Evolutionary conservation across 768 basidiomycete species (phyloP).

Genomic region (Podaxis sp.): DNA sequence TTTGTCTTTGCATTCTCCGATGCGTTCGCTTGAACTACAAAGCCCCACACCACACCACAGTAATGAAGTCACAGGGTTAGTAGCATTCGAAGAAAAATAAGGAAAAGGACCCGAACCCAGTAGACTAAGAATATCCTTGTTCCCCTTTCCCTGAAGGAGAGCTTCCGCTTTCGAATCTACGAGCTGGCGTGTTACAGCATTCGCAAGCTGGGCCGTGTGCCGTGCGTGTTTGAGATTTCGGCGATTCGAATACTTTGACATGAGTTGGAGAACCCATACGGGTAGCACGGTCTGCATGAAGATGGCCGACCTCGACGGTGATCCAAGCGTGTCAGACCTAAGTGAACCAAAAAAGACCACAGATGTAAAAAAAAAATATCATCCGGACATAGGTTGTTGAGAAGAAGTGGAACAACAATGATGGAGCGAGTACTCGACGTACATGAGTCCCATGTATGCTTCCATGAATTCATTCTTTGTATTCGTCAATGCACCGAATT

Average conservation of each 20-base stretch:
- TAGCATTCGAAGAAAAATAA: background rate
- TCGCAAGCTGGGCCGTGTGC: slow-evolving; percentile 42
- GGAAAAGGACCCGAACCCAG: slow-evolving; percentile 38
- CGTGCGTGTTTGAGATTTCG: slow-evolving; percentile 47
- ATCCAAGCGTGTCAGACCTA: slow-evolving; percentile 51
- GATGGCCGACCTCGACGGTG: slow-evolving; percentile 44
- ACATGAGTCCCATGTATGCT: slow-evolving; percentile 55
- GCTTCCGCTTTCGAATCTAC: slow-evolving; percentile 49
- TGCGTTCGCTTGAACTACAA: slow-evolving; percentile 53
- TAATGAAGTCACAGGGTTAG: background rate
- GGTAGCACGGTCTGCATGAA: slow-evolving; percentile 52
- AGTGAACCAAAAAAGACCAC: background rate
- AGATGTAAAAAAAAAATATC: background rate
- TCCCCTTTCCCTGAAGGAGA: slow-evolving; percentile 46
- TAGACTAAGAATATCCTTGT: slow-evolving; percentile 56
- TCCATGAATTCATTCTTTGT: slow-evolving; percentile 52
- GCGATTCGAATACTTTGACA: slow-evolving; percentile 46
- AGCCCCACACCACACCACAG: background rate
- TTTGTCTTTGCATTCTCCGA: slow-evolving; percentile 42
- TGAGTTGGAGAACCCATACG: slow-evolving; percentile 41
- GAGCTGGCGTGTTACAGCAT: slow-evolving; percentile 45
- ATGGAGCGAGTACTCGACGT: slow-evolving; percentile 6
- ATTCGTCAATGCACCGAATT: slow-evolving; percentile 53
- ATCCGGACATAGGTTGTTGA: background rate
- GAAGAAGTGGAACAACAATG: background rate